Evolutionary conservation across 805 yeast genomes (phyloP), one percentile per base, ranked within the genome.

Genomic region (Starmera caribaea): DNA sequence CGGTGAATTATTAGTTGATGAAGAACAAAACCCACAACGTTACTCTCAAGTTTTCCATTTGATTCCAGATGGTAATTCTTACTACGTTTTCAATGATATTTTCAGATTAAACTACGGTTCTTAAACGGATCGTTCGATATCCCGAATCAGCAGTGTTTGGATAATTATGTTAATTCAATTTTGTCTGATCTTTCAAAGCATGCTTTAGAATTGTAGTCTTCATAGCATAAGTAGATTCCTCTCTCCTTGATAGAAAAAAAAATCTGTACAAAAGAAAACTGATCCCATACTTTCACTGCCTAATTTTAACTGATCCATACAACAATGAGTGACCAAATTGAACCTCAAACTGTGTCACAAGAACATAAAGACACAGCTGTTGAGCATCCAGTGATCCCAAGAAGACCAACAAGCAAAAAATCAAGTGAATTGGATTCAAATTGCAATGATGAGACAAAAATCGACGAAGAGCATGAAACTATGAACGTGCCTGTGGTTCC

Each of bases 41-140:
- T 92, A 89, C 68, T 86, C 97, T 28, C 98, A 92, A 69, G 95
- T 87, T 36, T 92, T 92, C 79, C 97, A 92, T 62, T 77, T 92
- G 68, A 81, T 88, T 47, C 97, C 96, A 48, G 98, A 92, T 43
- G 86, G 82, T 38, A 76, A 74, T 58, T 82, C 94, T 28, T 92
- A 89, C 73, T 92, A 79, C 58, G 97, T 92, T 44, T 84, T 87
- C 69, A 92, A 92, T 67, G 98, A 92, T 61, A 86, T 92, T 50
- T 92, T 92, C 79, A 85, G 97, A 72, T 79, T 92, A 63, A 87
- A 87, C 72, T 87, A 83, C 68, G 74, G 69, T 40, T 79, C 73
- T 62, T 79, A 60, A 45, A 7, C 30, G 4, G n/a, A n/a, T n/a
- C n/a, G n/a, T n/a, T n/a, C n/a, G n/a, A n/a, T n/a, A n/a, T n/a